phyloP scores from a whole-genome alignment of 208 protist species.

The Crithidia bombi region DNA sequence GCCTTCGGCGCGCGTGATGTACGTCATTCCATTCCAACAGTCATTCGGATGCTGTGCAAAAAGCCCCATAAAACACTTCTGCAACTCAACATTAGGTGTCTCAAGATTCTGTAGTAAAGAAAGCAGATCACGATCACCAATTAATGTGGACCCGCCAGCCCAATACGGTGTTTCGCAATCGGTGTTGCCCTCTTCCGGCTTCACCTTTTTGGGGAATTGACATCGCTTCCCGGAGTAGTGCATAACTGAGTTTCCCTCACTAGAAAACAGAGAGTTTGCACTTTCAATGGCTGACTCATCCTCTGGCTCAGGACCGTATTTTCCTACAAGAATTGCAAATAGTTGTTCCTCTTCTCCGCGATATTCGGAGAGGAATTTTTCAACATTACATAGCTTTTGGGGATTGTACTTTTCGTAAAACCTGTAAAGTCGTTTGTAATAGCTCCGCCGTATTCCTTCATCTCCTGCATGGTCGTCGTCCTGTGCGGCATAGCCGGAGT shows the following conservation, averaged over 20 bases:
- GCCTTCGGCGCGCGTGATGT: conserved; percentile 52
- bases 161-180: conserved; percentile 85
- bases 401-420: conserved; percentile 86
- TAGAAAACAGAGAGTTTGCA: conserved; percentile 44
- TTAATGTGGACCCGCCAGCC: conserved; percentile 48
- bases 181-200: conserved; percentile 68
- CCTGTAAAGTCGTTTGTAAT: conserved; percentile 53
- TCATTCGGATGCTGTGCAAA: conserved; percentile 60
- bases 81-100: conserved; percentile 68
- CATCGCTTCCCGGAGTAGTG: conserved; percentile 64
- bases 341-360: conserved; percentile 70
- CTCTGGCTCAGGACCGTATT: conserved; percentile 72
- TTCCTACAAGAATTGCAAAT: conserved; percentile 72
- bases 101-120: conserved; percentile 52
- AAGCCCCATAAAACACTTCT: conserved; percentile 76
- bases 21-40: conserved; percentile 80
- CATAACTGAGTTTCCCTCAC: conserved; percentile 52
- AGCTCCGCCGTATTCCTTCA: conserved; percentile 37
- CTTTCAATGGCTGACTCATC: conserved; percentile 18
- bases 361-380: conserved; percentile 54
- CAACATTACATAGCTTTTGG: conserved; percentile 58
- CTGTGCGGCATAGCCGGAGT: conserved; percentile 50
- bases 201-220: conserved; percentile 63
- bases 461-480: conserved; percentile 23
- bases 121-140: conserved; percentile 67